These are phyloP conservation scores for Trichoderma cornu-damae DNA, from an alignment of 2,329 filamentous ascomycete species.

Conservation along the genomic window DNA sequence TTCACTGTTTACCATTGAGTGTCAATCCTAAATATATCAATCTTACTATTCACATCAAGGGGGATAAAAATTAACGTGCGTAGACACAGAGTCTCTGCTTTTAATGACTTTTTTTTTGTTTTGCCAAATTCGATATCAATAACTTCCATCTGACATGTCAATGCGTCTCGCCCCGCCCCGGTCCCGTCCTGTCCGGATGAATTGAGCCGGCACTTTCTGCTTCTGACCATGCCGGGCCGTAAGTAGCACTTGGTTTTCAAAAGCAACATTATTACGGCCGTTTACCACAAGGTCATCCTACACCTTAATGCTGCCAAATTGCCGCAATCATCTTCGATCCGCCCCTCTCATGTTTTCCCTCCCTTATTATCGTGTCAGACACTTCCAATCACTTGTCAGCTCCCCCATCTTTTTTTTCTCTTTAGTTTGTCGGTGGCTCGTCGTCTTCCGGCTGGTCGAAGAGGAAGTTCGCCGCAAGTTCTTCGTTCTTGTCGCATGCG, in stretches of 20 bases:
- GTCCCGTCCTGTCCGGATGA: not conserved
- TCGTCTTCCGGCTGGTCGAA: conserved; percentile 95
- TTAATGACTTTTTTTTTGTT: not conserved
- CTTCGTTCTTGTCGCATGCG: conserved; percentile 98
- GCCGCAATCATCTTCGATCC: conserved; percentile 5
- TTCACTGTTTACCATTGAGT: not conserved
- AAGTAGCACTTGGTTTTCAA: conserved; percentile 5
- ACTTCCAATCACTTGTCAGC: conserved; percentile 21
- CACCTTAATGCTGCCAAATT: conserved; percentile 8
- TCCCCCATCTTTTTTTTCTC: conserved; percentile 20
- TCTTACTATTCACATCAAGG: not conserved
- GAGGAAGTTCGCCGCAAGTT: conserved; percentile 94
- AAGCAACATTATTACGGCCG: not conserved
- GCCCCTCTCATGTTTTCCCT: conserved; percentile 17
- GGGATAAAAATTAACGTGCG: not conserved
- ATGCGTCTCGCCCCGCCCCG: not conserved
- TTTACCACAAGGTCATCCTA: conserved; percentile 4
- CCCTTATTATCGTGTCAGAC: conserved; percentile 26
- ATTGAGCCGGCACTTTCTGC: not conserved
- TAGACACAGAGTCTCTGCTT: conserved; percentile 1
- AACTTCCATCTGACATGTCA: conserved; percentile 3
- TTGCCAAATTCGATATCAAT: conserved; percentile 15
- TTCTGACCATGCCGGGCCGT: not conserved
- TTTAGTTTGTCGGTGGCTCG: conserved; percentile 47
- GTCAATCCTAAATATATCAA: not conserved